Evolutionary conservation across 1,139 yeast species (phyloP).

Genomic region (Scheffersomyces segobiensis): DNA sequence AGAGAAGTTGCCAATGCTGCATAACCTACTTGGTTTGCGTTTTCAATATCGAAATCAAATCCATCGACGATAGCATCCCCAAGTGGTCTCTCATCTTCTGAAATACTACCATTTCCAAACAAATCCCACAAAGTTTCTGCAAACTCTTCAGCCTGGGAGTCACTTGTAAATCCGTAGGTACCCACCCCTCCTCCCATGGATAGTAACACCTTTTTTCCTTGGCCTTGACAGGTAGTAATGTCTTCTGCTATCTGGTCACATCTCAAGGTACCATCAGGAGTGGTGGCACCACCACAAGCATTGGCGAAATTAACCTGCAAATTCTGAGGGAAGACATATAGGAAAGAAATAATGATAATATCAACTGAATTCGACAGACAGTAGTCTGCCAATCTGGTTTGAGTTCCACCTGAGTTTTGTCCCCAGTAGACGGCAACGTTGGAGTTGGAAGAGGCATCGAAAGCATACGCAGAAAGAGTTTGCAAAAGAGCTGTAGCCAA

Average conservation of each 20-base stretch:
- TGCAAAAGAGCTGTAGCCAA: conserved; percentile 7
- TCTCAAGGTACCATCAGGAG: conserved; percentile 53
- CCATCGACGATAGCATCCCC: conserved; percentile 51
- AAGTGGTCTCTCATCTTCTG: conserved; percentile 63
- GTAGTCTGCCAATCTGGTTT: conserved; percentile 62
- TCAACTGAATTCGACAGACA: conserved; percentile 72
- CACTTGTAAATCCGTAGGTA: conserved; percentile 67
- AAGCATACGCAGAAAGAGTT: conserved; percentile 8
- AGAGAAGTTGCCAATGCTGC: conserved; percentile 62
- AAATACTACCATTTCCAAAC: conserved; percentile 58
- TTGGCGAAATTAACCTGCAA: conserved; percentile 64
- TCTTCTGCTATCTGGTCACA: conserved; percentile 72
- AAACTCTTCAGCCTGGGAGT: conserved; percentile 61
- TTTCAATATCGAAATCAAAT: conserved; percentile 48
- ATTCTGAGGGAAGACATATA: conserved; percentile 57
- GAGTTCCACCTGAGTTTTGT: conserved; percentile 79
- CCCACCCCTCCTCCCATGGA: conserved; percentile 92
- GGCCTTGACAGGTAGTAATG: conserved; percentile 76
- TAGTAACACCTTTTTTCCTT: conserved; percentile 75
- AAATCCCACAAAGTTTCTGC: conserved; percentile 81
- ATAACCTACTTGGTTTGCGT: conserved; percentile 52
- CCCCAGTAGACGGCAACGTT: conserved; percentile 87
- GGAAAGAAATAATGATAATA: conserved; percentile 70
- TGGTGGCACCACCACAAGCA: conserved; percentile 56
- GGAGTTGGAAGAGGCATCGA: conserved; percentile 9